Percentiles rank a stretch among this genome's conserved stretches.
phyloP scores from a whole-genome alignment of 768 basidiomycete species.

The Boletus rex-veris region DNA sequence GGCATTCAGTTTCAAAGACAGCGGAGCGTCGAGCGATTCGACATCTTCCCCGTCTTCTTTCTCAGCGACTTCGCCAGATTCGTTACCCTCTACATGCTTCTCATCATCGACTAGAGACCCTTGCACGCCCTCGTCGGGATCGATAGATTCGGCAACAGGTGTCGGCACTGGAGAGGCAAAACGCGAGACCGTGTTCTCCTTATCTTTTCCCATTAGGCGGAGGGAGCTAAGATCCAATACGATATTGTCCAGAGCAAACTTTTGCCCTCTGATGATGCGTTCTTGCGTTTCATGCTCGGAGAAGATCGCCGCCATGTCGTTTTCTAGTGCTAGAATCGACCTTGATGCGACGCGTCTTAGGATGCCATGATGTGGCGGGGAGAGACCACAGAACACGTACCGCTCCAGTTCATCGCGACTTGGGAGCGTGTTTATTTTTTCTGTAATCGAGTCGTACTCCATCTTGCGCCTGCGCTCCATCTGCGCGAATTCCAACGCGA shows the following conservation, averaged over 20 bases:
- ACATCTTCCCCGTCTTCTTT: constrained; percentile 37
- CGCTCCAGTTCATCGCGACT: constrained; percentile 71
- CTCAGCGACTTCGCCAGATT: constrained; percentile 43
- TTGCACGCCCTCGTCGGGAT: constrained; percentile 24
- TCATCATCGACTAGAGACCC: constrained; percentile 30
- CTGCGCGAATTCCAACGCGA: constrained; percentile 74
- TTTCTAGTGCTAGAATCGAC: constrained; percentile 65
- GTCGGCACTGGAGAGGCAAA: constrained; percentile 42
- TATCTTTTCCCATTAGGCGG: constrained; percentile 67
- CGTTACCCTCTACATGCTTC: constrained; percentile 37
- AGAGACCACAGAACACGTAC: constrained; percentile 43
- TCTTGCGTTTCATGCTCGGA: constrained; percentile 73
- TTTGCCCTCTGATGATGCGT: constrained; percentile 63
- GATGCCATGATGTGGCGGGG: background rate
- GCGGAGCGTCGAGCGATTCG: constrained; percentile 28
- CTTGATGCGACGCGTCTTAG: constrained; percentile 35
- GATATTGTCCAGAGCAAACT: constrained; percentile 62
- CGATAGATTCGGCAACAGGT: constrained; percentile 43
- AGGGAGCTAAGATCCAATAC: constrained; percentile 59
- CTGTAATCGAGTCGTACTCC: constrained; percentile 81
- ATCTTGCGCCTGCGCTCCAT: constrained; percentile 73
- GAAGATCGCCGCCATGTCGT: constrained; percentile 72
- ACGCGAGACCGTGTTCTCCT: constrained; percentile 43
- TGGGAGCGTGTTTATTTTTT: constrained; percentile 77
- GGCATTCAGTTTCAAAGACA: constrained; percentile 32